Evolutionary conservation across 75 land plant species (phyloP).

Genomic region (Cunninghamia lanceolata): DNA sequence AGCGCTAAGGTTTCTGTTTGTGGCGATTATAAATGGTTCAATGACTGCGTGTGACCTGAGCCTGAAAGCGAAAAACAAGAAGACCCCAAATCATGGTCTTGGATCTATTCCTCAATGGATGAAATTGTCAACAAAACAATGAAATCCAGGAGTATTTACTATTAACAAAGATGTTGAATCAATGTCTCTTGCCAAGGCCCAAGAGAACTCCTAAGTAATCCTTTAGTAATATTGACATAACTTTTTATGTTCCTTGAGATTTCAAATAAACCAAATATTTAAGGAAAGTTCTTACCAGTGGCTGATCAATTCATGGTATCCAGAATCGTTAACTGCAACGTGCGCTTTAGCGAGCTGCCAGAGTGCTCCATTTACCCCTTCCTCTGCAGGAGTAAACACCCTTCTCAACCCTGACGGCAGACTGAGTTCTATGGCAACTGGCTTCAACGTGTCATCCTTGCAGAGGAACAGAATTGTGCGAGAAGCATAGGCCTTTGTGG

Average conservation of each 20-base stretch:
- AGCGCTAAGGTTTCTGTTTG: conserved; percentile 61
- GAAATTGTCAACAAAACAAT: conserved; percentile 17
- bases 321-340: conserved; percentile 58
- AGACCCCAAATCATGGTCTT: conserved; percentile 39
- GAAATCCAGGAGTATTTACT: background rate
- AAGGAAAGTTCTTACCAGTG: conserved; percentile 40
- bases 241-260: too few relatives aligned
- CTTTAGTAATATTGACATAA: too few relatives aligned
- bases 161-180: too few relatives aligned
- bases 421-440: conserved; percentile 58
- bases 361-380: conserved; percentile 32
- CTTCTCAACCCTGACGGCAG: conserved; percentile 17
- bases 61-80: conserved; percentile 31
- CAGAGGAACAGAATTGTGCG: conserved; percentile 47
- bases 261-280: background rate
- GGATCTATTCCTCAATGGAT: background rate
- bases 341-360: conserved; percentile 81
- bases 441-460: conserved; percentile 36
- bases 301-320: conserved; percentile 59
- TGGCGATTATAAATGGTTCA: conserved; percentile 74
- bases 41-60: conserved; percentile 58
- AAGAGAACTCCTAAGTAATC: too few relatives aligned
- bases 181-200: too few relatives aligned
- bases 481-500: conserved; percentile 42
- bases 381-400: conserved; percentile 35